Conservation (phyloP, 108 stramenopile genomes). For the Pseudonitzschia delicatissima region DNA sequence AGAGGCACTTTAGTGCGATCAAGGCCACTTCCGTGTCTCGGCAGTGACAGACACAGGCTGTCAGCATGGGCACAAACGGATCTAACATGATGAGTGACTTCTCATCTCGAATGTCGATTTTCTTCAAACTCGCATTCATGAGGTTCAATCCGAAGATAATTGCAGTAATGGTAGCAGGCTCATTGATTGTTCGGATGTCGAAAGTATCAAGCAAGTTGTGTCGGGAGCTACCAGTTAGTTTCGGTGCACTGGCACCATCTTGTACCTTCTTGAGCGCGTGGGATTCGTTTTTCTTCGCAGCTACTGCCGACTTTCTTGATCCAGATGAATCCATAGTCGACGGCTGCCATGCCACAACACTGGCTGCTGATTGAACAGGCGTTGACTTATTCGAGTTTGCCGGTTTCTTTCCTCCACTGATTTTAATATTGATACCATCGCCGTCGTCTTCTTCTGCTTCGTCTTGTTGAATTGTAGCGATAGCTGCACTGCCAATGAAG, state of each 20-base stretch:
- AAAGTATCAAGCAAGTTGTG: conserved; percentile 34
- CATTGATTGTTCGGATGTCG: conserved; percentile 42
- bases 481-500: conserved; percentile 34
- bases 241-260: conserved; percentile 84
- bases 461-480: conserved; percentile 24
- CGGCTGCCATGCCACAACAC: conserved; percentile 78
- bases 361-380: conserved; percentile 3
- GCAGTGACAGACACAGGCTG: conserved; percentile 68
- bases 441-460: conserved; percentile 44
- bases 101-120: conserved; percentile 43
- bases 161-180: conserved; percentile 71
- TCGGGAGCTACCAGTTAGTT: conserved; percentile 75
- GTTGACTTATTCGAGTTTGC: conserved; percentile 10
- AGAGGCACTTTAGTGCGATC: conserved; percentile 79
- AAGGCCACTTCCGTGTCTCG: conserved; percentile 72
- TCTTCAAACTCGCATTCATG: conserved; percentile 76
- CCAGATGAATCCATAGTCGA: conserved; percentile 42
- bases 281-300: conserved; percentile 45
- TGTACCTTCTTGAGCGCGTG: conserved; percentile 45
- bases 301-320: conserved; percentile 48
- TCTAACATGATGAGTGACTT: conserved; percentile 64
- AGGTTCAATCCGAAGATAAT: conserved; percentile 83
- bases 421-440: conserved; percentile 39
- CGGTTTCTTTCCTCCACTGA: conserved; percentile 36
- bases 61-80: conserved; percentile 82